Evolutionary conservation across 192 early-diverging fungal genomes (phyloP), one percentile per base, ranked within the genome.

Genomic region (Gaertneriomyces semiglobifer): DNA sequence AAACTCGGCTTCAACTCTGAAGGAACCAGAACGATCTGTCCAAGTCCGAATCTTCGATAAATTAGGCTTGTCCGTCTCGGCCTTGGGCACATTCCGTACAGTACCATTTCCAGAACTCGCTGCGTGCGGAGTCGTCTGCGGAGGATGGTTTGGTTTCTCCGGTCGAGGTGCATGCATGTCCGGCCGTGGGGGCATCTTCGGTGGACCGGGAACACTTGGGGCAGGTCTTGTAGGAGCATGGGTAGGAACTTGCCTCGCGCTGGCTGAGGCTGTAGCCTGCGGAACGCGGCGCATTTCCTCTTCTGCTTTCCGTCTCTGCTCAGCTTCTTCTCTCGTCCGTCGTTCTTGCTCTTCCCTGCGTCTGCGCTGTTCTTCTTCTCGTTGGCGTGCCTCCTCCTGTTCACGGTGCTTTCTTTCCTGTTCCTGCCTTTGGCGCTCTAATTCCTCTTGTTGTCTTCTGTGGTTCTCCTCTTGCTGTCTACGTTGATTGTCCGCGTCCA

Each of bases 1-100:
- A 42, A 89, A 96, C 72, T 92, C 86, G 7, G 96, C 96, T 41
- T 98, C 92, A 2, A 96, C 93, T 51, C 83, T 92, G 79, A 95
- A 98, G 1, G 90, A 77, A 58, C 93, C 95, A 4, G 91, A 85
- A 25, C 88, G 81, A 72, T 99, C 96, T 0, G 90, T 95, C 96
- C 95, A 99, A 54, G 82, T 90, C 48, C 96, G 86, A 20, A 91
- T 79, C 46, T 92, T 89, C 48, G 73, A 71, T 44, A 76, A 76
- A 53, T 88, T 81, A 56, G 87, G 88, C 51, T 77, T 64, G 61
- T 56, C 58, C 46, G 55, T 33, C 44, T 48, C 44, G 43, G 66
- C 42, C 43, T 55, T 18, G 55, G 25, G 48, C 25, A 40, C 25
- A 33, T 33, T 33, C 25, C 25, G 0, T 0, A 33, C 25, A 33